Evolutionary conservation across 1,139 yeast species (phyloP).

Genomic region (Debaryomycetaceae sp.): DNA sequence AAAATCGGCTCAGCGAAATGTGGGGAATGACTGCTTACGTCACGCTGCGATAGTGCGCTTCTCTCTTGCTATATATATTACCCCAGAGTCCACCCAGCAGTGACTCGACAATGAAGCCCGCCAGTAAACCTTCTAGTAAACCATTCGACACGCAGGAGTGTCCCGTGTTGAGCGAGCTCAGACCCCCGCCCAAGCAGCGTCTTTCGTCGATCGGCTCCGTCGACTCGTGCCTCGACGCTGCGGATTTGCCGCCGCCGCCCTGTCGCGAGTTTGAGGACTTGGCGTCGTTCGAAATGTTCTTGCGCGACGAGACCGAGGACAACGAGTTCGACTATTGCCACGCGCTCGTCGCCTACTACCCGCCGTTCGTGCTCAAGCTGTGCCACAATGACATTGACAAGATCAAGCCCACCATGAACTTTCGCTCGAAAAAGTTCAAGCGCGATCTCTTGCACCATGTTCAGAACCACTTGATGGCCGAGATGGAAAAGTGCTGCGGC

Average conservation of each 20-base stretch:
- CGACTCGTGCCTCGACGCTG: slow-evolving; percentile 18
- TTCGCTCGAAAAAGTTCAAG: slow-evolving; percentile 59
- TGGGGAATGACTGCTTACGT: neutral
- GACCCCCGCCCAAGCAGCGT: slow-evolving; percentile 26
- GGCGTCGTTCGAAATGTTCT: slow-evolving; percentile 49
- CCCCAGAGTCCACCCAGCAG: neutral
- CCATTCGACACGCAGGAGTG: slow-evolving; percentile 29
- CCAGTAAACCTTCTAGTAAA: neutral
- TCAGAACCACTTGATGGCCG: slow-evolving; percentile 58
- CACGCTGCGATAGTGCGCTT: too few relatives aligned
- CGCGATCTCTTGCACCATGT: slow-evolving; percentile 70
- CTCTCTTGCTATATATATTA: too few relatives aligned
- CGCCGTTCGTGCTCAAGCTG: slow-evolving; percentile 61
- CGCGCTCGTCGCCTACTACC: slow-evolving; percentile 56
- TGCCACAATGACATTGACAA: slow-evolving; percentile 63
- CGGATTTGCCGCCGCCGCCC: slow-evolving; percentile 30
- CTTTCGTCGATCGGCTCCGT: slow-evolving; percentile 15
- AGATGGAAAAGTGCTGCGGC: slow-evolving; percentile 53
- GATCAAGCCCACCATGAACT: slow-evolving; percentile 62
- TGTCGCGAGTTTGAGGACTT: slow-evolving; percentile 50
- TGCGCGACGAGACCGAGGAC: slow-evolving; percentile 68
- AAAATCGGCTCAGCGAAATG: neutral
- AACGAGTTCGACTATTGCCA: slow-evolving; percentile 61
- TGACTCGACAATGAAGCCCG: neutral
- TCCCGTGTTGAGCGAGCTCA: slow-evolving; percentile 29